phyloP scores from a whole-genome alignment of 169 alveolate species.

The Blepharisma undulans region DNA sequence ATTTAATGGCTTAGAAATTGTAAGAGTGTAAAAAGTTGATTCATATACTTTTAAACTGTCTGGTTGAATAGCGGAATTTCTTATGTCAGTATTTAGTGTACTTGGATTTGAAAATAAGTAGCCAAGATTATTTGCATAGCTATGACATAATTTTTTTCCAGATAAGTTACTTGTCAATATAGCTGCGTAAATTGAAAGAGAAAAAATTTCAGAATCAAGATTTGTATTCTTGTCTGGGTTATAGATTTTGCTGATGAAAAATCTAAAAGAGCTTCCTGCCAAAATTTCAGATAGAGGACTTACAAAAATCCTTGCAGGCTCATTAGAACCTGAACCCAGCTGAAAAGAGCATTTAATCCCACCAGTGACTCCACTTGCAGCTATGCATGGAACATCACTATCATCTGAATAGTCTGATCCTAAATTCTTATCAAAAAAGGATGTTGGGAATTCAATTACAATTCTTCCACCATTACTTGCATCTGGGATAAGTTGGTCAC shows the following conservation, averaged over 20 bases:
- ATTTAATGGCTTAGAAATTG: not conserved
- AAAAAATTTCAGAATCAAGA: not conserved
- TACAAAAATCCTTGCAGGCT: not conserved
- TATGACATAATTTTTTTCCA: not conserved
- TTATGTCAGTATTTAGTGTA: not conserved
- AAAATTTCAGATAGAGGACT: not conserved
- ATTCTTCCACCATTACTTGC: not conserved
- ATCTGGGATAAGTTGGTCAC: not conserved
- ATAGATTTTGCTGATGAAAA: not conserved
- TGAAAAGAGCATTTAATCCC: not conserved
- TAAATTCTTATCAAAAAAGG: constrained; percentile 23
- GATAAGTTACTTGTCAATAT: not conserved
- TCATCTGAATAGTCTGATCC: not conserved
- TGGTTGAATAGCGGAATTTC: not conserved
- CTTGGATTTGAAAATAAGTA: not conserved
- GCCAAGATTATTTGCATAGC: not conserved
- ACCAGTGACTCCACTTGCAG: not conserved
- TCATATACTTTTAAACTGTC: not conserved
- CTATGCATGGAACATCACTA: not conserved
- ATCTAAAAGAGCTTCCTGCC: not conserved
- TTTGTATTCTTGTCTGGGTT: not conserved
- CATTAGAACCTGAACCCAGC: not conserved
- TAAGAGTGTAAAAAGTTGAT: not conserved
- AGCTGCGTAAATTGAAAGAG: not conserved
- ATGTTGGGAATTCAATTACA: constrained; percentile 11